phyloP scores from a whole-genome alignment of 164 flowering plant species.

The Akebia trifoliata region DNA sequence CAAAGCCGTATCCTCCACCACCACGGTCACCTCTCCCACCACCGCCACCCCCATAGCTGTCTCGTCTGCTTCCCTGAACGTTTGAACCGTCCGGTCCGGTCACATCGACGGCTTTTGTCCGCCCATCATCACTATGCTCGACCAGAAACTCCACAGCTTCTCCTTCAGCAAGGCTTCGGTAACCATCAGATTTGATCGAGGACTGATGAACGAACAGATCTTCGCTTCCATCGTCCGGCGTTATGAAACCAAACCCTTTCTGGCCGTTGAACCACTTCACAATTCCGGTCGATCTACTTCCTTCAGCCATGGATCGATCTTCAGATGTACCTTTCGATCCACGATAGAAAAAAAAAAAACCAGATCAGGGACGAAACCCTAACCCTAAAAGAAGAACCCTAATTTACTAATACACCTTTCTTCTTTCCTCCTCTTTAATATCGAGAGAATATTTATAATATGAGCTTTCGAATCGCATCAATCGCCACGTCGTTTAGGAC shows the following conservation, averaged over 20 bases:
- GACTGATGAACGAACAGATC: slow-evolving; percentile 96
- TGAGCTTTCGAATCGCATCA: background rate
- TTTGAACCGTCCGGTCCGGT: slow-evolving; percentile 61
- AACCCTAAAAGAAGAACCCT: background rate
- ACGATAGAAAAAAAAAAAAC: background rate
- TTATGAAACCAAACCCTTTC: slow-evolving; percentile 90
- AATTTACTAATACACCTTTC: too few relatives aligned
- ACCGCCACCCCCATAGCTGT: slow-evolving; percentile 33
- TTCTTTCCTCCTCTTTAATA: background rate
- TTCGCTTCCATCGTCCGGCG: slow-evolving; percentile 79
- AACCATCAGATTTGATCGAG: slow-evolving; percentile 73
- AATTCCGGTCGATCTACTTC: slow-evolving; percentile 35
- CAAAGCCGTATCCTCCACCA: slow-evolving; percentile 35
- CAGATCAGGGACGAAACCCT: background rate
- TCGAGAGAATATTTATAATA: background rate
- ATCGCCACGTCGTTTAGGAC: background rate
- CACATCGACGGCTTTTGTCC: slow-evolving; percentile 85
- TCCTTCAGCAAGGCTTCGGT: slow-evolving; percentile 67
- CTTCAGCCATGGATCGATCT: slow-evolving; percentile 22
- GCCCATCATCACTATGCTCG: slow-evolving; percentile 49
- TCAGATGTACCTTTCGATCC: background rate
- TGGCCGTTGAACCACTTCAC: slow-evolving; percentile 86
- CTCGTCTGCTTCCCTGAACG: slow-evolving; percentile 46
- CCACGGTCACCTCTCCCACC: slow-evolving; percentile 32
- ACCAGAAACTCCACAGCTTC: slow-evolving; percentile 69